Evolutionary conservation across 1,139 yeast genomes (phyloP), one percentile per base, ranked within the genome.

Genomic region (Yamadazyma jaroonii): DNA sequence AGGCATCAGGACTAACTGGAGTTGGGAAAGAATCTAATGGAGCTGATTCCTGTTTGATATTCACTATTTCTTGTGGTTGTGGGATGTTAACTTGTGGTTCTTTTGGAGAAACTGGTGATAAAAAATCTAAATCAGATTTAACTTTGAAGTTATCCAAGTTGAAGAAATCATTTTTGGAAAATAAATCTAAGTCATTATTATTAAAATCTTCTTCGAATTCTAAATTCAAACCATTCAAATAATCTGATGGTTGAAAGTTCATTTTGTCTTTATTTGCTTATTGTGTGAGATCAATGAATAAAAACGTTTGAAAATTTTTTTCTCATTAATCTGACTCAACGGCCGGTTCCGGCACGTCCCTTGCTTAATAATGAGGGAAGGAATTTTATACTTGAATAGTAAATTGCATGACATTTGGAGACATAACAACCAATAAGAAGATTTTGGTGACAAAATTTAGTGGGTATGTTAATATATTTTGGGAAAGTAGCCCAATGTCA

Each of bases 231-330:
- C 64, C 65, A 38, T 60, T 59, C 43, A 73, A 62, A 50, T 72
- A 72, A 49, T 71, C 75, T 29, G 63, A 59, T 31, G 74, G 64
- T 54, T 68, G 70, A 48, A 65, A 68, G 46, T 64, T 67, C 74
- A 69, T 68, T 9, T 12, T 34, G n/a, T 12, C 4, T 12, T 12
- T 7, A 21, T 9, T 9, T 6, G 10, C n/a, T 31, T 11, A 9
- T 9, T 21, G n/a, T 14, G 7, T 7, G 10, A 9, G 9, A 20
- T 30, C 25, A 10, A 15, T 13, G n/a, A 15, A 6, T 14, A 10
- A 10, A 20, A 30, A 17, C 25, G 23, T 21, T 21, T 30, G 32
- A 30, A 30, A 30, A 30, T 20, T 31, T 31, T 31, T 14, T 31
- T 31, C 28, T 31, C 14, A 25, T 7, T 10, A 12, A 12, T 27